Base-by-base conservation (phyloP, 164 flowering plant genomes). In the Annona squamosa region DNA sequence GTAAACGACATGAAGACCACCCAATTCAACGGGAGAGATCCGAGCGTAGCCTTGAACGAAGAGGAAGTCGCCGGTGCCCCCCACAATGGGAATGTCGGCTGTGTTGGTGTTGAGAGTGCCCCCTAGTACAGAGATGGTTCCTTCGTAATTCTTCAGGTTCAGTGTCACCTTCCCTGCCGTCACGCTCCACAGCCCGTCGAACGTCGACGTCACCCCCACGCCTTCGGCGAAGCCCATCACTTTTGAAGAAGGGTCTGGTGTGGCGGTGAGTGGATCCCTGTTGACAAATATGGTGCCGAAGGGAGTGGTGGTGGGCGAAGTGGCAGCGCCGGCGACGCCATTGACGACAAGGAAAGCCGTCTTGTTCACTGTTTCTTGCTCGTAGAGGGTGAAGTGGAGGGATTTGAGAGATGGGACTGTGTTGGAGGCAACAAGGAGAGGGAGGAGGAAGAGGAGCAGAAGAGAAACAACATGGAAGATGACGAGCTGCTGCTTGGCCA, bases 41-140 rank as follows among this genome's bases (percentile, higher is more conserved):
- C 81, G 78, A 7, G 82, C 80, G 19, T 78, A 79, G 2, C 88
- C 86, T 72, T 82, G 88, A 74, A 75, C 84, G 48, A 86, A 82
- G 83, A 81, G 0, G 79, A 84, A 84, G 26, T 84, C 85, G 0
- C 80, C 88, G 0, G 86, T 86, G 2, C 86, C 86, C 17, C 86
- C 88, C 0, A 82, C 86, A 0, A 84, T 79, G 2, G 85, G 88
- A 70, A 78, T 83, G 64, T 82, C 79, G 2, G 88, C 71, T 18
- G 82, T 84, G 73, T 84, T 82, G 13, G 59, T 63, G 44, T 81
- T 77, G 66, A 82, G 76, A 4, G 84, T 80, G 5, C 71, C 83
- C 45, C 88, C 86, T 2, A 82, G 76, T 1, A 81, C 69, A 26
- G 85, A 82, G 18, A 84, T 44, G 4, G 87, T 84, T 0, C 86